Evolutionary conservation across 75 land plant genomes (phyloP).

Genomic region (Selaginella tamariscina): DNA sequence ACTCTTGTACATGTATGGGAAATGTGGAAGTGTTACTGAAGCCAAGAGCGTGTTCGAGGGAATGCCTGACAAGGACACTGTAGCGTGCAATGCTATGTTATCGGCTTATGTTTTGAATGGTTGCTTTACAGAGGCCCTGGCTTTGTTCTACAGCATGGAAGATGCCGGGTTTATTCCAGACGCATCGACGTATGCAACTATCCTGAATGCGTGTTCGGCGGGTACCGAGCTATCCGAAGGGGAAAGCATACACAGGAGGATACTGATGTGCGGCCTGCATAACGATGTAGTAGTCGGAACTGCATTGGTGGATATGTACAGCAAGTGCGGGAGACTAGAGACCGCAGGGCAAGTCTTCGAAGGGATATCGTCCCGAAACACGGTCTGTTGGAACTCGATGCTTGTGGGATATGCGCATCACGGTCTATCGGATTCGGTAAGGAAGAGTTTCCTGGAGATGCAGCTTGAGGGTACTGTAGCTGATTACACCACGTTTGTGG

Average conservation of each 20-base stretch:
- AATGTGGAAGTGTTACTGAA: background rate
- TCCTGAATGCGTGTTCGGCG: too few relatives aligned
- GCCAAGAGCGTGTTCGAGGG: background rate
- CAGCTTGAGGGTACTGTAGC: background rate
- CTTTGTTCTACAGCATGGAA: background rate
- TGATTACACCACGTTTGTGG: background rate
- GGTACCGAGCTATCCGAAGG: too few relatives aligned
- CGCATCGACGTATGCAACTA: too few relatives aligned
- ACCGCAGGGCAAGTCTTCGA: too few relatives aligned
- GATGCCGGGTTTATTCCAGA: too few relatives aligned
- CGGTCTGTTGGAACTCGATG: background rate
- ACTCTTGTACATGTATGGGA: too few relatives aligned
- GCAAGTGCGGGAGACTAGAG: too few relatives aligned
- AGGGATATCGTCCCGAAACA: too few relatives aligned
- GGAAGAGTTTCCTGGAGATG: background rate
- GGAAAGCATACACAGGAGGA: too few relatives aligned
- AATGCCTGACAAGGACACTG: background rate
- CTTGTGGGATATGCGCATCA: background rate
- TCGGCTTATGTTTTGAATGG: background rate
- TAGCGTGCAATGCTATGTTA: background rate
- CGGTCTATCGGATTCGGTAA: background rate
- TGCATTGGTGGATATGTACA: too few relatives aligned
- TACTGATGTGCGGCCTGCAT: too few relatives aligned
- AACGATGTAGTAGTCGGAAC: too few relatives aligned
- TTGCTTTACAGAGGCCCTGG: background rate